A percentile compares a stretch with the other conserved stretches of the same genome.
Evolutionary conservation across 805 yeast genomes (phyloP).

Genomic region (Lipomyces spencermartinsiae): DNA sequence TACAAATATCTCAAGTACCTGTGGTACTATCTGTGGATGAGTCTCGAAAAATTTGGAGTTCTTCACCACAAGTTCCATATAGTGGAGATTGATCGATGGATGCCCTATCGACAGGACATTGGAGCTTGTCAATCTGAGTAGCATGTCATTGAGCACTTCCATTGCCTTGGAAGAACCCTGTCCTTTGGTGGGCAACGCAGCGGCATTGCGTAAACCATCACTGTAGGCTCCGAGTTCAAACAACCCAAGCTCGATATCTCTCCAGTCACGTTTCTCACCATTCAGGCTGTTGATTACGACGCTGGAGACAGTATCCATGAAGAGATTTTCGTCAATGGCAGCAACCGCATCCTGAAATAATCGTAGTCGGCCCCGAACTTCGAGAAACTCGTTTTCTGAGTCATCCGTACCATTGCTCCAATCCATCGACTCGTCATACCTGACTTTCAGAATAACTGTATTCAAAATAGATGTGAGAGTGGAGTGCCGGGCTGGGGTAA

Average conservation of each 20-base stretch:
- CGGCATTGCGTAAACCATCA: conserved; percentile 78
- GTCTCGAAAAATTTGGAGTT: conserved; percentile 67
- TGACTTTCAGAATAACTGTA: conserved; percentile 77
- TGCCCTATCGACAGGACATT: conserved; percentile 63
- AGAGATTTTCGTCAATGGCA: conserved; percentile 63
- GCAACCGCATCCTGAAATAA: conserved; percentile 85
- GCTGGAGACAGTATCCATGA: conserved; percentile 62
- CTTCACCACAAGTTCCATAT: conserved; percentile 84
- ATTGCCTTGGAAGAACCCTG: conserved; percentile 58
- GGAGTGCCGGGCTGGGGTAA: conserved; percentile 48
- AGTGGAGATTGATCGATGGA: conserved; percentile 79
- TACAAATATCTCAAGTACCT: conserved; percentile 77
- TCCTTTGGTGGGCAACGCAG: conserved; percentile 69
- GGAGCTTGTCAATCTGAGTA: conserved; percentile 58
- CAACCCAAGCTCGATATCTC: conserved; percentile 82
- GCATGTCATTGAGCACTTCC: conserved; percentile 66
- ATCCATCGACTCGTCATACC: conserved; percentile 76
- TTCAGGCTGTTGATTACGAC: conserved; percentile 60
- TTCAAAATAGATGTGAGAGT: conserved; percentile 68
- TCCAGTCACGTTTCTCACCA: conserved; percentile 60
- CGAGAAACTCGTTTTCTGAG: conserved; percentile 76
- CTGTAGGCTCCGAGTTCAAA: conserved; percentile 79
- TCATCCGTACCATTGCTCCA: conserved; percentile 69
- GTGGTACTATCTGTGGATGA: conserved; percentile 56
- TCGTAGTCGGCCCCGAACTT: conserved; percentile 75